Conservation (phyloP, 176 grass and related monocot genomes). For the Aegilops sharonensis region DNA sequence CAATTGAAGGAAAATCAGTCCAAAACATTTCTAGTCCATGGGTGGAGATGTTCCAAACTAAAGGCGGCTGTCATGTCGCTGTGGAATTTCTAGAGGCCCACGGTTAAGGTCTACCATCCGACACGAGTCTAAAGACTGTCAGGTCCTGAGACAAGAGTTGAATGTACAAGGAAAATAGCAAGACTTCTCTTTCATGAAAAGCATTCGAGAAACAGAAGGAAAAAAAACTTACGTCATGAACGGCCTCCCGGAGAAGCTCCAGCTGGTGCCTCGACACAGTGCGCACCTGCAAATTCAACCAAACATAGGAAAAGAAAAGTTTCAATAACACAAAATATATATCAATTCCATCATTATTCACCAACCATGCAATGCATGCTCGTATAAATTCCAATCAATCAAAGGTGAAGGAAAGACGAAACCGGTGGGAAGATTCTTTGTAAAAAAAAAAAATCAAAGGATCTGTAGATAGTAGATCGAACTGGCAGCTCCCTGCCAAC, state of each 20-base stretch:
- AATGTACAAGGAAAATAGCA: background rate
- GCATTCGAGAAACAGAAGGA: background rate
- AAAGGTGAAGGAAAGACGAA: too few species aligned
- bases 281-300: constrained; percentile 33
- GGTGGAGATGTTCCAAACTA: background rate
- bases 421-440: too few species aligned
- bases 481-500: background rate
- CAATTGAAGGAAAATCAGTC: background rate
- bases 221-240: constrained; percentile 55
- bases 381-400: too few species aligned
- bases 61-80: too few species aligned
- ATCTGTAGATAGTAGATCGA: too few species aligned
- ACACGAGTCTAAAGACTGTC: too few species aligned
- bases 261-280: constrained; percentile 61
- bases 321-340: background rate
- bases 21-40: background rate
- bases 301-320: background rate
- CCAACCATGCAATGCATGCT: background rate
- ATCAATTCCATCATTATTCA: background rate
- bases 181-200: background rate
- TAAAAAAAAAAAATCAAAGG: too few species aligned
- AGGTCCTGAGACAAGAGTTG: too few species aligned
- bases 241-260: constrained; percentile 57
- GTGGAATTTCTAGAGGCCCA: too few species aligned
- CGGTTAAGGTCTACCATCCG: too few species aligned